Evolutionary conservation across 2,329 filamentous ascomycete genomes (phyloP).

Genomic region (Acephala macrosclerotiorum): DNA sequence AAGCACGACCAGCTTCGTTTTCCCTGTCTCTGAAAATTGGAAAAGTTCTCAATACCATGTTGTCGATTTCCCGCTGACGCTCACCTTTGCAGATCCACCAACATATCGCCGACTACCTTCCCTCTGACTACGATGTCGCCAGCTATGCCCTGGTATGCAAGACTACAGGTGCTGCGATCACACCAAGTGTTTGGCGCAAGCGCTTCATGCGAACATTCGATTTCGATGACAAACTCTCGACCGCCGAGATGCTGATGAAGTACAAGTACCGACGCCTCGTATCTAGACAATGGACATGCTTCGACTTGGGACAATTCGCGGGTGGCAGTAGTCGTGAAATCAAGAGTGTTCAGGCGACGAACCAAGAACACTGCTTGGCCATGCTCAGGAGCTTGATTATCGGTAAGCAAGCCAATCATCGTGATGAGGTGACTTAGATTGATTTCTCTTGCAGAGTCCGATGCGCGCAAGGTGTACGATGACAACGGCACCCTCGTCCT

Average conservation of each 20-base stretch:
- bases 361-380: slow-evolving; percentile 46
- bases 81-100: slow-evolving; percentile 41
- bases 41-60: background rate
- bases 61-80: slow-evolving; percentile 1
- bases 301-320: slow-evolving; percentile 38
- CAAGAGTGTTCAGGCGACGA: slow-evolving; percentile 20
- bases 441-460: slow-evolving; percentile 35
- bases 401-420: slow-evolving; percentile 45
- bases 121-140: slow-evolving; percentile 51
- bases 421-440: background rate
- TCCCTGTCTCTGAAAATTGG: background rate
- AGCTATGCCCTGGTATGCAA: slow-evolving; percentile 50
- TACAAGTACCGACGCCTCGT: slow-evolving; percentile 47
- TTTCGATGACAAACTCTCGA: slow-evolving; percentile 39
- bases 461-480: slow-evolving; percentile 26
- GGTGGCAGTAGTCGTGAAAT: slow-evolving; percentile 8
- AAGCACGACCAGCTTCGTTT: background rate
- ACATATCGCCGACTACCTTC: slow-evolving; percentile 37
- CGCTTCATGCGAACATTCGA: slow-evolving; percentile 53
- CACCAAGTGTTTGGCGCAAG: slow-evolving; percentile 54
- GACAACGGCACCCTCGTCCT: slow-evolving; percentile 43
- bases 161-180: slow-evolving; percentile 47
- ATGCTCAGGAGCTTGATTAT: slow-evolving; percentile 52
- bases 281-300: slow-evolving; percentile 38
- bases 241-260: slow-evolving; percentile 37